Evolutionary conservation across 2,329 filamentous ascomycete species (phyloP), one percentile per base, ranked within the genome.

Genomic region (Xylariaceae sp.): DNA sequence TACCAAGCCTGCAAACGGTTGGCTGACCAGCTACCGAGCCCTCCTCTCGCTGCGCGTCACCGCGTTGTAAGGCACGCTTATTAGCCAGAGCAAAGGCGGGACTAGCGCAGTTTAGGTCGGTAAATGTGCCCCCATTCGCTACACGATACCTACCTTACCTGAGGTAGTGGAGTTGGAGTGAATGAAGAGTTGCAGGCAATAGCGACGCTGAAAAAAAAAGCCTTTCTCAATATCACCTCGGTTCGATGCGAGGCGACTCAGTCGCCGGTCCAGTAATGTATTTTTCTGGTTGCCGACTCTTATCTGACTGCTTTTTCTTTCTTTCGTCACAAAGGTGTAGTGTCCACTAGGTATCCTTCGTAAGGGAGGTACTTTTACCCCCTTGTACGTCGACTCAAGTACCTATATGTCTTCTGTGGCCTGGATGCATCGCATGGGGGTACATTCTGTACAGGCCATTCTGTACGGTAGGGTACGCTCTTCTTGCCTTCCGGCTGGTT

Each of bases 181-280:
- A 41, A 35, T 27, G 53, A 47, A 9, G 45, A 32, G 12, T 19
- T 32, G 50, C 46, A 42, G 39, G 46, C 51, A 27, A 41, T 32
- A 56, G 42, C 56, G 48, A 34, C 47, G 51, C 41, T 19, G 44
- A 46, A 26, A 50, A 49, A 26, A 50, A 49, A 41, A 45, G 30
- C 32, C 43, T 47, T 47, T 56, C 47, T 48, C 51, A 44, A 49
- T 50, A 39, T 32, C 46, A 42, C 4, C 47, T 32, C 54, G 19
- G 19, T 19, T 19, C 27, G 50, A 41, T n/a, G 47, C 44, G 42
- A 46, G 45, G 43, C 54, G 50, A 30, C 44, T 11, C 48, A 52
- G 54, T 54, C 50, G 57, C 54, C 54, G 48, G 57, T 51, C 57
- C 54, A 59, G 57, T 52, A 52, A 39, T 41, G 26, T 35, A 19